Conservation (phyloP, 1,284 basidiomycete species). For the Apiotrichum veenhuisii region DNA sequence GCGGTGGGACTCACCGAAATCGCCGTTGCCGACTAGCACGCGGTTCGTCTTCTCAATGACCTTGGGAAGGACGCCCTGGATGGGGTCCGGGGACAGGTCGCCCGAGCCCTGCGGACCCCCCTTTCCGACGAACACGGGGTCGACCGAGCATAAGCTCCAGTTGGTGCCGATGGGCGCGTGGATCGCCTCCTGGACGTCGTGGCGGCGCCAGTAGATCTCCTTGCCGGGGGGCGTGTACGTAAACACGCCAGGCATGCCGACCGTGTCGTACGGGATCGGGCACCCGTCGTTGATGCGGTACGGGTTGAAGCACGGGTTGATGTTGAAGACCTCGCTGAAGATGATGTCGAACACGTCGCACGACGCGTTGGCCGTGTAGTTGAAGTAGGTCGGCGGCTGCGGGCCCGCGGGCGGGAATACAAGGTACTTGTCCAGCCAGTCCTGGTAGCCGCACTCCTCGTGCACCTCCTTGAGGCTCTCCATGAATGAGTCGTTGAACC, state of each 20-base stretch:
- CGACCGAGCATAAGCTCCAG: conserved; percentile 62
- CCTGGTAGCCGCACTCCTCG: conserved; percentile 60
- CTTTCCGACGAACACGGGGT: conserved; percentile 59
- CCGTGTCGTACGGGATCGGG: conserved; percentile 66
- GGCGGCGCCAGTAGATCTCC: conserved; percentile 61
- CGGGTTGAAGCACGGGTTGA: conserved; percentile 71
- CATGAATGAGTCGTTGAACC: conserved; percentile 56
- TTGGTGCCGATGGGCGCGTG: conserved; percentile 62
- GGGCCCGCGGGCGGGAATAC: conserved; percentile 63
- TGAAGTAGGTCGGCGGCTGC: conserved; percentile 14
- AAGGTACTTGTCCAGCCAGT: conserved; percentile 59
- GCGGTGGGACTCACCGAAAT: conserved; percentile 9
- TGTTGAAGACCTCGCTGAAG: conserved; percentile 57
- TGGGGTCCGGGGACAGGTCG: conserved; percentile 61
- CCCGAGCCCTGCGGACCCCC: conserved; percentile 19
- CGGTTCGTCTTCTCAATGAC: conserved; percentile 62
- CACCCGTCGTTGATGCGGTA: conserved; percentile 52
- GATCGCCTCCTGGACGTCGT: conserved; percentile 67
- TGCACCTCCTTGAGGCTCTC: conserved; percentile 57
- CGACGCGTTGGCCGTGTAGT: conserved; percentile 49
- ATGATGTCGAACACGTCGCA: conserved; percentile 67
- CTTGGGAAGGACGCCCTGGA: conserved; percentile 23
- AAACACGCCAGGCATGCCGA: conserved; percentile 63
- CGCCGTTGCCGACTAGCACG: conserved; percentile 65
- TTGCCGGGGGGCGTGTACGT: not conserved